A percentile compares a stretch with the other conserved stretches of the same genome.
Evolutionary conservation across 2,329 filamentous ascomycete species (phyloP).

Genomic region (Rhynchosporium agropyri): DNA sequence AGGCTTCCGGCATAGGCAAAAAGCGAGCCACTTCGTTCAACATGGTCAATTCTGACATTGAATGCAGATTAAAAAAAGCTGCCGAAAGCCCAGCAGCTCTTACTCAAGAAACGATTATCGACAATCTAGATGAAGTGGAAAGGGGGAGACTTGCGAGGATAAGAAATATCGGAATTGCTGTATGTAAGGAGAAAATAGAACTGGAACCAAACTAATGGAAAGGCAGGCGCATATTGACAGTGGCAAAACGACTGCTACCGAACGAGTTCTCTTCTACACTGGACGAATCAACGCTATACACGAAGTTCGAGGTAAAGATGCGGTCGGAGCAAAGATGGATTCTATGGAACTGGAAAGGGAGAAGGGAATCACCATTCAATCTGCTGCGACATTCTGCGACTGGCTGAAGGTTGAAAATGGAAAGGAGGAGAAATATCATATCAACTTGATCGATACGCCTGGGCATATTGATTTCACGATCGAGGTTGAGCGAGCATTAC

Average conservation of each 20-base stretch:
- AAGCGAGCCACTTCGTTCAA: background rate
- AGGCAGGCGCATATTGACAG: conserved; percentile 92
- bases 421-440: conserved; percentile 88
- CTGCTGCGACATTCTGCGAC: conserved; percentile 95
- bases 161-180: conserved; percentile 96
- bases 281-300: conserved; percentile 96
- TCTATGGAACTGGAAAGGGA: conserved; percentile 98
- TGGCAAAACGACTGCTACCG: conserved; percentile 94
- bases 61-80: conserved; percentile 37
- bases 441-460: conserved; percentile 98
- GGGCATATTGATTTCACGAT: conserved; percentile 99
- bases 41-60: conserved; percentile 3
- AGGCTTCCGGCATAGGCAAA: background rate
- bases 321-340: conserved; percentile 98
- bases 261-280: conserved; percentile 97
- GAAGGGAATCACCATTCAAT: conserved; percentile 99
- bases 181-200: conserved; percentile 49
- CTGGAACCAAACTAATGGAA: background rate
- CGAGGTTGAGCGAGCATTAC: conserved; percentile 91
- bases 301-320: conserved; percentile 93
- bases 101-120: conserved; percentile 38
- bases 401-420: conserved; percentile 87
- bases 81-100: conserved; percentile 35
- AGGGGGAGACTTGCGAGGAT: conserved; percentile 76
- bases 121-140: conserved; percentile 62